These are phyloP conservation scores for Leccinum incarnatum DNA, from an alignment of 768 basidiomycete species.

Conservation along the genomic window DNA sequence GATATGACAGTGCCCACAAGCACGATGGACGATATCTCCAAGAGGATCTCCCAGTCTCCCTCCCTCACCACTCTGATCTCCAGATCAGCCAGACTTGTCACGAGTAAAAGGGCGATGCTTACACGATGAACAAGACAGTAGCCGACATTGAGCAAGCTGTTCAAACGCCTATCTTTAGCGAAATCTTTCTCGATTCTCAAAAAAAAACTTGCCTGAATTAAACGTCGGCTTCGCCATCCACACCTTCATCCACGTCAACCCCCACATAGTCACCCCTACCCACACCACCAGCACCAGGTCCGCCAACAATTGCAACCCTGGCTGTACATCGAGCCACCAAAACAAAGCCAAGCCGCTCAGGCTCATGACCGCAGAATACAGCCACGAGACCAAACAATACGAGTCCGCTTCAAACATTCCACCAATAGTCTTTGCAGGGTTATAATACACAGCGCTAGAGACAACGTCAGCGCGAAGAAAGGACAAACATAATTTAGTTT, in stretches of 20 bases:
- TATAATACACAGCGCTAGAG: slow-evolving; percentile 77
- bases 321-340: slow-evolving; percentile 70
- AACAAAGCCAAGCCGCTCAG: slow-evolving; percentile 75
- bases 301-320: slow-evolving; percentile 72
- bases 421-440: slow-evolving; percentile 91
- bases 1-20: slow-evolving; percentile 72
- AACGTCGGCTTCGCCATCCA: slow-evolving; percentile 90
- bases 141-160: slow-evolving; percentile 82
- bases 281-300: slow-evolving; percentile 73
- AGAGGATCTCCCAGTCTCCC: slow-evolving; percentile 73
- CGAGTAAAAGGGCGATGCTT: slow-evolving; percentile 15
- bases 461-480: slow-evolving; percentile 3
- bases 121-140: slow-evolving; percentile 85
- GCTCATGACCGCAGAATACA: slow-evolving; percentile 72
- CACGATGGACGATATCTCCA: slow-evolving; percentile 76
- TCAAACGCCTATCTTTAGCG: background rate
- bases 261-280: slow-evolving; percentile 80
- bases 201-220: slow-evolving; percentile 62
- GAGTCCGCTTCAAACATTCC: slow-evolving; percentile 90
- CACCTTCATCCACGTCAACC: slow-evolving; percentile 87
- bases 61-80: slow-evolving; percentile 74
- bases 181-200: background rate
- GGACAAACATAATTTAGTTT: background rate
- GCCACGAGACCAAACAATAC: slow-evolving; percentile 67
- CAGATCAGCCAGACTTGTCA: slow-evolving; percentile 1